Percentiles rank a stretch among this genome's conserved stretches.
Evolutionary conservation across 192 early-diverging fungal genomes (phyloP).

Genomic region (Neocallimastix lanati): DNA sequence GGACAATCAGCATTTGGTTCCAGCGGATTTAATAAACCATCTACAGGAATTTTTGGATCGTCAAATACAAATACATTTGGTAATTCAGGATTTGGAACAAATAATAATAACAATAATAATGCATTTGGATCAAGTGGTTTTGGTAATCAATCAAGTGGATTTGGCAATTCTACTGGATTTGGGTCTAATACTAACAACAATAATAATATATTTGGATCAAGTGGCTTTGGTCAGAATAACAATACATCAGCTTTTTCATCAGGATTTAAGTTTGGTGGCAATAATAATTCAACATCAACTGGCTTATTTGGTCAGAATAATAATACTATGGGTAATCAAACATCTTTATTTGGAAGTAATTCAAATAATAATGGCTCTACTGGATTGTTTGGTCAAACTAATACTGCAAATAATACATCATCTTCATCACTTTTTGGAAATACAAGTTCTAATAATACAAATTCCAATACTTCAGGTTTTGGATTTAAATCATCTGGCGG

Average conservation of each 20-base stretch:
- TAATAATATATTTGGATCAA: no score
- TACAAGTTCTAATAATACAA: background rate
- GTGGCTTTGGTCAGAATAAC: no score
- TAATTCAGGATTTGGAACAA: background rate
- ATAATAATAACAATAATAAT: background rate
- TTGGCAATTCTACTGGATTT: background rate
- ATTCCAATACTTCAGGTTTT: background rate
- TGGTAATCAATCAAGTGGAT: background rate
- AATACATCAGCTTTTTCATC: no score
- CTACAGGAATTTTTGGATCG: background rate
- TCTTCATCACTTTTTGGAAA: background rate
- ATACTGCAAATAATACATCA: no score
- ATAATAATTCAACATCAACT: background rate
- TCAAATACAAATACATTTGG: background rate
- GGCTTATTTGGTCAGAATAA: background rate
- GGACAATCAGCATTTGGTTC: background rate
- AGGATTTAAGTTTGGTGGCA: no score
- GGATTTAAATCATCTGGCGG: background rate
- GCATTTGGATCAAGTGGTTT: background rate
- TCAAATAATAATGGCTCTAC: background rate
- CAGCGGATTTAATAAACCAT: background rate
- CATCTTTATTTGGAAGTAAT: background rate
- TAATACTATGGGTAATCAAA: background rate
- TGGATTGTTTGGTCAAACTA: background rate
- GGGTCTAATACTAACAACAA: background rate